Evolutionary conservation across 2,329 filamentous ascomycete genomes (phyloP), one percentile per base, ranked within the genome.

Genomic region (Arthrinium phaeospermum): DNA sequence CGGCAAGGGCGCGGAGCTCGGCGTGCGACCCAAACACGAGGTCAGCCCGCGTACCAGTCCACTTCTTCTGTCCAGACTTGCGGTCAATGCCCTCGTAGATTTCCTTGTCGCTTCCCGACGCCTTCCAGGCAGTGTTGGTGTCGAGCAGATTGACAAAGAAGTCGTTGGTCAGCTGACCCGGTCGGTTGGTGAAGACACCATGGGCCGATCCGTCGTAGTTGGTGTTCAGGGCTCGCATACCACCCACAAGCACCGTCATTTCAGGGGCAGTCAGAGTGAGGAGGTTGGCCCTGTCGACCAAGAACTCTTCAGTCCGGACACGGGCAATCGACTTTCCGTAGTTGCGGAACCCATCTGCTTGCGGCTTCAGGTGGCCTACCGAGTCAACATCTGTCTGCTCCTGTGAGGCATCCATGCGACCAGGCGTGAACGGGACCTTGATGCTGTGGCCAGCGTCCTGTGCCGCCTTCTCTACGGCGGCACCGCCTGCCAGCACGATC

Each of bases 81-180:
- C 90, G 90, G 83, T 94, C 91, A 16, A 83, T 77, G 46, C 91
- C 92, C 73, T 90, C 87, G 81, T 88, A 94, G 69, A 86, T 72
- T 77, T 94, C 91, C 46, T 83, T 80, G 70, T 82, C 82, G n/a
- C 77, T 75, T 72, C 84, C 83, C 47, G 83, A 83, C 0, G 88
- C 78, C 83, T 90, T 90, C 93, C 93, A 95, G 30, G 83, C 85
- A 7, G 88, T 93, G 81, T 82, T 84, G 77, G 87, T 89, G 78
- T 94, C 92, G 27, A 95, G 88, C 1, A 95, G 86, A 84, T 94
- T 94, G 82, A 93, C 88, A 79, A 95, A 95, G 87, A 94, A 95
- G 84, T 95, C 93, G 82, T 93, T 94, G 78, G 90, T 93, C 77
- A 95, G 86, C 76, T 89, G 83, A 61, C 93, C 93, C 0, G 91